phyloP scores from a whole-genome alignment of 2,329 filamentous ascomycete species.

The Aspergillus nomiae region DNA sequence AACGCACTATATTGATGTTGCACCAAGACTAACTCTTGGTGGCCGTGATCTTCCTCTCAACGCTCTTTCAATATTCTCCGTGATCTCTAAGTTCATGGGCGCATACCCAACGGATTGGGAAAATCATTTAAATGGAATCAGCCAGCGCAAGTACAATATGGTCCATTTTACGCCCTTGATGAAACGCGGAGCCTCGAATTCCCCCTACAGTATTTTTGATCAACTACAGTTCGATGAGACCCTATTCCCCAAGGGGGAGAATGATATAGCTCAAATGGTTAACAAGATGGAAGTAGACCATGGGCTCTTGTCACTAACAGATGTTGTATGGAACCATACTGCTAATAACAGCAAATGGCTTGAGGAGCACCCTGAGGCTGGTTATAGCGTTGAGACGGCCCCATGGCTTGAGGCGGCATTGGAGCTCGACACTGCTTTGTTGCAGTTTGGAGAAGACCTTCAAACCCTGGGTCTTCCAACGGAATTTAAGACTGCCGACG shows the following conservation, averaged over 20 bases:
- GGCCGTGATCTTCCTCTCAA: constrained; percentile 76
- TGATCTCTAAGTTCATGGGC: constrained; percentile 98
- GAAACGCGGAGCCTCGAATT: constrained; percentile 85
- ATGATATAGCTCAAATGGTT: constrained; percentile 76
- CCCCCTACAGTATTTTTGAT: constrained; percentile 94
- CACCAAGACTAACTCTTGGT: constrained; percentile 75
- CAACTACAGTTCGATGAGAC: constrained; percentile 82
- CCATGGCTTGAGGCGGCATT: constrained; percentile 70
- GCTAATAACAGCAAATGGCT: constrained; percentile 95
- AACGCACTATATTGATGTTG: constrained; percentile 91
- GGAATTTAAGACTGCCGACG: constrained; percentile 68
- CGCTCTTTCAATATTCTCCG: constrained; percentile 86
- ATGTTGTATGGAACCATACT: constrained; percentile 98
- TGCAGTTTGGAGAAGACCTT: constrained; percentile 65
- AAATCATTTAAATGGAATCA: constrained; percentile 82
- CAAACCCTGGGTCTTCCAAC: constrained; percentile 72
- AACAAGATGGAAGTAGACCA: constrained; percentile 80
- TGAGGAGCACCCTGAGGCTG: constrained; percentile 88
- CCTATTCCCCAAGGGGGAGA: constrained; percentile 81
- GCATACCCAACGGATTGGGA: constrained; percentile 89
- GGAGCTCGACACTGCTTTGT: constrained; percentile 75
- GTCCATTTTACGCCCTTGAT: constrained; percentile 96
- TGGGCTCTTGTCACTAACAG: constrained; percentile 83
- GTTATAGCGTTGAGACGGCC: constrained; percentile 90
- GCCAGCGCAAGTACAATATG: constrained; percentile 95